These are phyloP conservation scores for Suhomyces pyralidae DNA, from an alignment of 805 yeast genomes.

Conservation along the genomic window DNA sequence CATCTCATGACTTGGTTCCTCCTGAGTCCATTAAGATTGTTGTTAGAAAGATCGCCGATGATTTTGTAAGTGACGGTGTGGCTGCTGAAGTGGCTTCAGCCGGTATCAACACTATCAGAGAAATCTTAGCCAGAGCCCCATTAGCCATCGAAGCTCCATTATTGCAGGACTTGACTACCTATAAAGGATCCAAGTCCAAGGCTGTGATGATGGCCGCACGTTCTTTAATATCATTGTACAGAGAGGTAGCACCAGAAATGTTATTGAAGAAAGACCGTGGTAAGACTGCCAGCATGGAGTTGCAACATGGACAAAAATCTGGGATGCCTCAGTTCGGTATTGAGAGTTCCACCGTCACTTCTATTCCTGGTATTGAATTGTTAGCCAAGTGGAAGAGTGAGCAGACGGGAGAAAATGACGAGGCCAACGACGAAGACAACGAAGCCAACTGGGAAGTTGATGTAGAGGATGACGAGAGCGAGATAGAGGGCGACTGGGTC, in stretches of 20 bases:
- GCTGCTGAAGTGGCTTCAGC: conserved; percentile 98
- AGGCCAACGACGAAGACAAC: conserved; percentile 22
- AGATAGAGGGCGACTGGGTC: conserved; percentile 90
- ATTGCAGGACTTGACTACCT: conserved; percentile 84
- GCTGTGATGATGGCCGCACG: conserved; percentile 94
- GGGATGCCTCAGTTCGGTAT: conserved; percentile 66
- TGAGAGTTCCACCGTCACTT: conserved; percentile 58
- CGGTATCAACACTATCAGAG: conserved; percentile 93
- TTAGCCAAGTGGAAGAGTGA: conserved; percentile 80
- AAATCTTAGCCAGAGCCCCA: conserved; percentile 90
- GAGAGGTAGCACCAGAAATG: conserved; percentile 98
- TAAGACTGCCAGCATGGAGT: conserved; percentile 79
- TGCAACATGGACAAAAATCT: conserved; percentile 55
- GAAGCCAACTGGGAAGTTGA: conserved; percentile 63
- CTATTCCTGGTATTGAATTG: conserved; percentile 88
- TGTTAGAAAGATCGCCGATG: conserved; percentile 91
- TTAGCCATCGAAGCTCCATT: conserved; percentile 86
- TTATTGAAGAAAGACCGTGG: conserved; percentile 88
- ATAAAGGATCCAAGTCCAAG: conserved; percentile 90
- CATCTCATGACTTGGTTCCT: conserved; percentile 94
- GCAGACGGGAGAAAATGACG: conserved; percentile 46
- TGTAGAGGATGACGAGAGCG: conserved; percentile 45
- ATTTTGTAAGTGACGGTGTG: conserved; percentile 97
- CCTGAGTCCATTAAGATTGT: conserved; percentile 83
- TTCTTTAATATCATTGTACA: conserved; percentile 75